Evolutionary conservation across 2,329 filamentous ascomycete genomes (phyloP), one percentile per base, ranked within the genome.

Genomic region (Talaromyces amestolkiae): DNA sequence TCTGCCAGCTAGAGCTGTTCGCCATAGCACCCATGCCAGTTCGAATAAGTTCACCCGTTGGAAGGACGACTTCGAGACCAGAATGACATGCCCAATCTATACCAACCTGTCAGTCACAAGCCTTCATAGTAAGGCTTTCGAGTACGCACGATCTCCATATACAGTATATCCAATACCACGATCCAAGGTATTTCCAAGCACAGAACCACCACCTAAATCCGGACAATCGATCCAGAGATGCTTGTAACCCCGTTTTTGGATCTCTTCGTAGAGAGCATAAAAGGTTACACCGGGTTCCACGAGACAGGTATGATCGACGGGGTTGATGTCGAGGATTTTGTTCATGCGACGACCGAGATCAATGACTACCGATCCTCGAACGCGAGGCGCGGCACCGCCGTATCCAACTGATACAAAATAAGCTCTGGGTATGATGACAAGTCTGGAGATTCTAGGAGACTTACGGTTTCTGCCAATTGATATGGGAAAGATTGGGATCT

Each of bases 231-330:
- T 72, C 81, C 81, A 83, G 41, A 83, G 51, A 56, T 56, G 51
- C 33, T 65, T 71, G 24, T 80, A 73, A 11, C 77, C 76, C 72
- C 69, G 69, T 19, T 69, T 68, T 39, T 77, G 71, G n/a, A 79
- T 74, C 54, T 77, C 74, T 13, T 78, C 74, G 67, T 79, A 74
- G 11, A 81, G 72, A 17, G 73, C 73, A 37, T 76, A 77, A 66
- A 78, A 82, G 1, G 76, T 77, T 1, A 81, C 79, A 0, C 79
- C 79, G 0, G 79, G 79, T 65, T 81, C 79, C n/a, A 82, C 75
- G 0, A 81, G 71, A 60, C 78, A 80, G 27, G 76, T 72, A 66
- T 76, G 79, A 5, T 72, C 71, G 27, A 77, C 72, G 0, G 74
- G 73, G 45, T 79, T 78, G 58, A 77, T 69, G 7, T 70, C 68